A percentile compares a stretch with the other conserved stretches of the same genome.
Conservation (phyloP, 768 basidiomycete genomes). For the Flagelloscypha sp. region DNA sequence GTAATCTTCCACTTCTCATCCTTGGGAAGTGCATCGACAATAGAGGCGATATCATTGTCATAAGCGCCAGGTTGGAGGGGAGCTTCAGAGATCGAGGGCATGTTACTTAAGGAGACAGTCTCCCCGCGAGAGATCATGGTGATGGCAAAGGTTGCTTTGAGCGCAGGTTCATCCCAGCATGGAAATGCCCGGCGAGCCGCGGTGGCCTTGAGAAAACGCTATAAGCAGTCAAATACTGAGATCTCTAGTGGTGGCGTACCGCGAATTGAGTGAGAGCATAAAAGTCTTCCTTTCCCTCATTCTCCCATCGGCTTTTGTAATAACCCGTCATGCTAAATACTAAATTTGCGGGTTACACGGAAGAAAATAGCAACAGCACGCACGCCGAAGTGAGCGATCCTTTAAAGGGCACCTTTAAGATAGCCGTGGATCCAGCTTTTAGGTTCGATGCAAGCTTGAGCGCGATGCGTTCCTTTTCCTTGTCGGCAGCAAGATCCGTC, state of each 20-base stretch:
- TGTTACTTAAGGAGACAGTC: slow-evolving; percentile 80
- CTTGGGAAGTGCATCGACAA: slow-evolving; percentile 33
- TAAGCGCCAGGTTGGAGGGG: slow-evolving; percentile 27
- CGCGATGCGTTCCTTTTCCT: slow-evolving; percentile 53
- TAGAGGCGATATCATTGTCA: slow-evolving; percentile 27
- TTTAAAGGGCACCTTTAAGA: slow-evolving; percentile 60
- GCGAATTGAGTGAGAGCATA: slow-evolving; percentile 89
- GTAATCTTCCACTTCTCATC: slow-evolving; percentile 70
- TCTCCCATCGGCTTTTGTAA: slow-evolving; percentile 61
- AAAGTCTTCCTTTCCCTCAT: slow-evolving; percentile 53
- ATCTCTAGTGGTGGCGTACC: slow-evolving; percentile 24
- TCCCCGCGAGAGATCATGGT: slow-evolving; percentile 72
- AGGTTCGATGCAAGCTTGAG: slow-evolving; percentile 50
- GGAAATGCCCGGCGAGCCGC: slow-evolving; percentile 78
- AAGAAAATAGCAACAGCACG: too few species aligned
- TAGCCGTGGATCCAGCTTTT: slow-evolving; percentile 62
- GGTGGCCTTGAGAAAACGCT: slow-evolving; percentile 49
- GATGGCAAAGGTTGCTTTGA: slow-evolving; percentile 77
- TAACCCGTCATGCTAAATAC: slow-evolving; percentile 75
- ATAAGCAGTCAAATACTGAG: not conserved
- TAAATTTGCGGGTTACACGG: slow-evolving; percentile 60
- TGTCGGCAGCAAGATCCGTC: slow-evolving; percentile 45
- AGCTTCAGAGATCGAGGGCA: slow-evolving; percentile 64
- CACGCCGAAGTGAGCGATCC: too few species aligned
- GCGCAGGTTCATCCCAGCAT: slow-evolving; percentile 88